These are phyloP conservation scores for Fonsecaea pugnacius DNA, from an alignment of 2,329 filamentous ascomycete genomes.

Conservation along the genomic window DNA sequence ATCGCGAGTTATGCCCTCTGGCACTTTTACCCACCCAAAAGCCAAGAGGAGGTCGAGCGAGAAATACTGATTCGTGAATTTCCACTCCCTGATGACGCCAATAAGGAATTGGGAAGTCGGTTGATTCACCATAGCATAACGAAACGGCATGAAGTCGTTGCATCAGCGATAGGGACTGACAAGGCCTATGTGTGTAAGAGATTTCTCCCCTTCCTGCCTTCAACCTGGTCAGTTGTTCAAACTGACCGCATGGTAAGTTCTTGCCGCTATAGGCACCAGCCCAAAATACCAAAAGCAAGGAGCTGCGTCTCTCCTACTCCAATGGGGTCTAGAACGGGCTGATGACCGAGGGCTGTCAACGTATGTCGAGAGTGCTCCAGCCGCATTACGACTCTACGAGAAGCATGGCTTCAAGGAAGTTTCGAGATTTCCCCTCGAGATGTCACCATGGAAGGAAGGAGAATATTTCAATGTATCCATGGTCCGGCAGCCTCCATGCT, in stretches of 20 bases:
- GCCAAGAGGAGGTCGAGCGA: slow-evolving; percentile 29
- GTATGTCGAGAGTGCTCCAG: slow-evolving; percentile 31
- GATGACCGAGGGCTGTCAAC: slow-evolving; percentile 29
- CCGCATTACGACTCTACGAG: slow-evolving; percentile 24
- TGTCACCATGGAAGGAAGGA: slow-evolving; percentile 25
- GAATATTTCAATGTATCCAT: slow-evolving; percentile 31
- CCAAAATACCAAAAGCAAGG: slow-evolving; percentile 32
- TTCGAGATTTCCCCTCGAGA: slow-evolving; percentile 24
- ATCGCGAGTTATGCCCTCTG: slow-evolving; percentile 33
- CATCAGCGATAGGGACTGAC: slow-evolving; percentile 18
- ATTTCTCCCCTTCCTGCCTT: not conserved
- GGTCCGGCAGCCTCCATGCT: slow-evolving; percentile 22
- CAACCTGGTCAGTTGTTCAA: not conserved
- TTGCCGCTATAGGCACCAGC: slow-evolving; percentile 30
- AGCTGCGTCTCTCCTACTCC: slow-evolving; percentile 28
- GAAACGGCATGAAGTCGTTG: slow-evolving; percentile 33
- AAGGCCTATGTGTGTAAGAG: slow-evolving; percentile 29
- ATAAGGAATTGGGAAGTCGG: slow-evolving; percentile 26
- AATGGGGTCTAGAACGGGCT: slow-evolving; percentile 32
- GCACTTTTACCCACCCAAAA: slow-evolving; percentile 31
- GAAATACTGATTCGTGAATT: slow-evolving; percentile 28
- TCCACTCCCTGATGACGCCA: slow-evolving; percentile 30
- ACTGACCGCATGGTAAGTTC: slow-evolving; percentile 15
- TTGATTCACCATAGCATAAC: slow-evolving; percentile 31
- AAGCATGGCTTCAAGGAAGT: slow-evolving; percentile 31